A percentile compares a stretch with the other conserved stretches of the same genome.
phyloP scores from a whole-genome alignment of 345 rosid genomes.

The Capsella bursapastoris region DNA sequence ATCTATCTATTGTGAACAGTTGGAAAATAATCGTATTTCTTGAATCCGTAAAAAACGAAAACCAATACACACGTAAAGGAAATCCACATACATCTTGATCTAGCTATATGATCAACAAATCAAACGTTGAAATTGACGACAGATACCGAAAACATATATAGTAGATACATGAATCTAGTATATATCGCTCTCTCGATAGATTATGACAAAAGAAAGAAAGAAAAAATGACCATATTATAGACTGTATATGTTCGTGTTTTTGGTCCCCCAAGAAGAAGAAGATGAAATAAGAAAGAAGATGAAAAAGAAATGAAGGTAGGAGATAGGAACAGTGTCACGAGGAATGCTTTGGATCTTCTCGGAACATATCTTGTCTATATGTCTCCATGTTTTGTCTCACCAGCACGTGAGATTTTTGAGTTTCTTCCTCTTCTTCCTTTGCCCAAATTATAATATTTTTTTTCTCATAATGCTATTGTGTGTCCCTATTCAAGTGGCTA shows the following conservation, averaged over 20 bases:
- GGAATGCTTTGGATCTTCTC: constrained; percentile 47
- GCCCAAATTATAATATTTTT: constrained; percentile 24
- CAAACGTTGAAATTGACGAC: constrained; percentile 24
- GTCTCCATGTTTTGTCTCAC: constrained; percentile 40
- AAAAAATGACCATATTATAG: constrained; percentile 13
- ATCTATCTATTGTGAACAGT: not conserved
- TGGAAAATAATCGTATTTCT: not conserved
- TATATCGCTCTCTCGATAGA: constrained; percentile 16
- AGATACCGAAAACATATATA: constrained; percentile 30
- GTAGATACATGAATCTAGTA: constrained; percentile 39
- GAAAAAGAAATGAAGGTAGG: constrained; percentile 36
- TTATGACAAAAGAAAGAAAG: constrained; percentile 24
- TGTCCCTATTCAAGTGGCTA: constrained; percentile 13
- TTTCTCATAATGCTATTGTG: constrained; percentile 2
- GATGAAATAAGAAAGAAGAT: constrained; percentile 30
- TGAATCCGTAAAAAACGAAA: not conserved
- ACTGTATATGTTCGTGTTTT: constrained; percentile 32
- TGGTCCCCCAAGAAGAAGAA: constrained; percentile 47
- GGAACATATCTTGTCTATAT: constrained; percentile 37
- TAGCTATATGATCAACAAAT: constrained; percentile 17
- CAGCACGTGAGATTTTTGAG: constrained; percentile 40
- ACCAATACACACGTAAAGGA: constrained; percentile 7
- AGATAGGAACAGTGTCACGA: constrained; percentile 45
- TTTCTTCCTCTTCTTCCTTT: constrained; percentile 27
- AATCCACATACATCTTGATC: not conserved